A percentile compares a stretch with the other conserved stretches of the same genome.
phyloP scores from a whole-genome alignment of 176 grass and related monocot species.

The Thalia dealbata region DNA sequence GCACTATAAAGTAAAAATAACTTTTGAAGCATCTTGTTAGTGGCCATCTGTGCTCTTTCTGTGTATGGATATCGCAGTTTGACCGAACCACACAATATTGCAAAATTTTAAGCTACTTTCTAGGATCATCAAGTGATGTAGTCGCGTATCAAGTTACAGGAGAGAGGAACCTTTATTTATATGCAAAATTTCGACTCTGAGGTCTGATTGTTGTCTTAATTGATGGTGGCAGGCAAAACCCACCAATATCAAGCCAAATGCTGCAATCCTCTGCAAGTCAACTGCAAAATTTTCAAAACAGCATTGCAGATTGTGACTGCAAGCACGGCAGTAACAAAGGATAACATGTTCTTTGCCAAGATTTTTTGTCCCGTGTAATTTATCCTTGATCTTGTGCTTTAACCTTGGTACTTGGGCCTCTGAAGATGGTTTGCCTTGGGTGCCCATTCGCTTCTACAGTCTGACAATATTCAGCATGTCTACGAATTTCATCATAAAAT shows the following conservation, averaged over 20 bases:
- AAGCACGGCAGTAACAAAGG: neutral
- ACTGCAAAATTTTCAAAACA: neutral
- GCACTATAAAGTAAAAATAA: neutral
- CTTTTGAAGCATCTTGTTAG: too few relatives aligned
- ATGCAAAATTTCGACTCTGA: conserved; percentile 8
- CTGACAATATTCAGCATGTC: neutral
- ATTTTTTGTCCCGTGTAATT: neutral
- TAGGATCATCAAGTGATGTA: neutral
- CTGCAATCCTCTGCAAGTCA: neutral
- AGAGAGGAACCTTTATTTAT: neutral
- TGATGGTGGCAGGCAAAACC: neutral
- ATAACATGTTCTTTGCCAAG: neutral
- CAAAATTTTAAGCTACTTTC: neutral
- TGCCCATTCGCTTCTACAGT: neutral
- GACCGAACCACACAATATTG: neutral
- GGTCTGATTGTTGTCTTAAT: neutral
- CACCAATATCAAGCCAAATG: neutral
- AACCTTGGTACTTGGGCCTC: neutral
- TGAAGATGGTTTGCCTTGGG: too few relatives aligned
- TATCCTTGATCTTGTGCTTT: neutral
- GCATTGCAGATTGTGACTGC: neutral
- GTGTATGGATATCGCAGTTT: neutral
- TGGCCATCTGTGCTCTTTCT: too few relatives aligned
- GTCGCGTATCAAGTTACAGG: neutral
- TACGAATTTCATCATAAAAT: neutral